phyloP scores from a whole-genome alignment of 495 filamentous ascomycete species.

The Xylaria nigripes region DNA sequence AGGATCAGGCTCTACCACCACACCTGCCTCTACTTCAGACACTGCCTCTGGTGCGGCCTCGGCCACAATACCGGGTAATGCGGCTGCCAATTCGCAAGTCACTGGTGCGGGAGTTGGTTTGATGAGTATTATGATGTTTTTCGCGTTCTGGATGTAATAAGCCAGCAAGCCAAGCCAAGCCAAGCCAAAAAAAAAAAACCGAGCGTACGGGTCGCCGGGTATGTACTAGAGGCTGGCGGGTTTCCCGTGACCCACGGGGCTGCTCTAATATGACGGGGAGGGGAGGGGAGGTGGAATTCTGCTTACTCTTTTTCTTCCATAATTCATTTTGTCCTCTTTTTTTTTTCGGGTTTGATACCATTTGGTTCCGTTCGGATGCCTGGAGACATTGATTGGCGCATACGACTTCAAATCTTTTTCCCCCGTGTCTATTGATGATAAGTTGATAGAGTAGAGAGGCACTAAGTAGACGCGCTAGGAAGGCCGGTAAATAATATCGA shows the following conservation, averaged over 20 bases:
- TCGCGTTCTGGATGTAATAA: conserved; percentile 43
- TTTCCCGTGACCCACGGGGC: too few relatives aligned
- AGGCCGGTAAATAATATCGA: too few relatives aligned
- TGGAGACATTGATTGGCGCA: background rate
- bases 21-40: background rate
- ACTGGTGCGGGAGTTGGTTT: conserved; percentile 42
- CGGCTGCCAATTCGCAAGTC: conserved; percentile 14
- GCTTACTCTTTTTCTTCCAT: background rate
- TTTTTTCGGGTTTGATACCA: background rate
- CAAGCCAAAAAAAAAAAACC: too few relatives aligned
- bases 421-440: background rate
- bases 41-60: background rate
- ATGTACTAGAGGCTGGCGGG: too few relatives aligned
- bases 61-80: background rate
- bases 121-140: conserved; percentile 45
- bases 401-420: too few relatives aligned
- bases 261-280: too few relatives aligned
- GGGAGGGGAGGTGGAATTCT: background rate
- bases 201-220: too few relatives aligned
- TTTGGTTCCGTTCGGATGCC: background rate
- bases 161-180: background rate
- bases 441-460: background rate
- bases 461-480: too few relatives aligned
- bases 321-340: background rate
- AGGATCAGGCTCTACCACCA: background rate